Evolutionary conservation across 305 asterid species (phyloP), one percentile per base, ranked within the genome.

Genomic region (Nicotiana rustica): DNA sequence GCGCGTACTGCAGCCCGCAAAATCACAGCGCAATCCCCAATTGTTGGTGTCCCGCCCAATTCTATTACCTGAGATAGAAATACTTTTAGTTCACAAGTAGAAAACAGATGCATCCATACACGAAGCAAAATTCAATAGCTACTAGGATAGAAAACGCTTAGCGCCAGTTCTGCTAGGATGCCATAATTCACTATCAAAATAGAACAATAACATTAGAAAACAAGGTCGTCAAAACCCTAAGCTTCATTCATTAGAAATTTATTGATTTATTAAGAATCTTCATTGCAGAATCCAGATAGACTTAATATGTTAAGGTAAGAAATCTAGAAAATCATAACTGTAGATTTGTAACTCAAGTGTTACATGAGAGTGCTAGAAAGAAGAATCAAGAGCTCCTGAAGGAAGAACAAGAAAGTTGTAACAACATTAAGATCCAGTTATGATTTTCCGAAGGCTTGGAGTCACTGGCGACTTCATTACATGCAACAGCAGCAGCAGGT

Each of bases 1-100:
- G 98, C 97, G 89, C 98, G 93, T 87, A 94, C 90, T 49, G 99
- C 98, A 86, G 99, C 98, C 78, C 98, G 93, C 87, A 96, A 92
- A 82, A 96, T 86, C 90, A 91, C 86, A n/a, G 98, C 99, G 52
- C 98, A 96, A 89, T 96, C 99, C 59, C 98, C 98, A 60, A 93
- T 88, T 29, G 98, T 96, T 83, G 98, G 98, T 70, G 88, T 93
- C 84, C 98, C 99, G 64, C 98, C 97, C 89, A 96, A 85, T 89
- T 92, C 97, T 17, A 94, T 93, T 25, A 96, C 99, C 99, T 92
- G 91, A 83, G 88, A 85, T 56, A 52, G 79, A 80, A 80, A 71
- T 44, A 79, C 44, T 67, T 67, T 75, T 78, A 81, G 67, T 65
- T 44, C 21, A 75, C 77, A 73, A 85, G 62, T 82, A 80, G 69